Percentiles rank a stretch among this genome's conserved stretches.
Evolutionary conservation across 2,329 filamentous ascomycete genomes (phyloP).

Genomic region (Ophiocordyceps camponoti-saundersi): DNA sequence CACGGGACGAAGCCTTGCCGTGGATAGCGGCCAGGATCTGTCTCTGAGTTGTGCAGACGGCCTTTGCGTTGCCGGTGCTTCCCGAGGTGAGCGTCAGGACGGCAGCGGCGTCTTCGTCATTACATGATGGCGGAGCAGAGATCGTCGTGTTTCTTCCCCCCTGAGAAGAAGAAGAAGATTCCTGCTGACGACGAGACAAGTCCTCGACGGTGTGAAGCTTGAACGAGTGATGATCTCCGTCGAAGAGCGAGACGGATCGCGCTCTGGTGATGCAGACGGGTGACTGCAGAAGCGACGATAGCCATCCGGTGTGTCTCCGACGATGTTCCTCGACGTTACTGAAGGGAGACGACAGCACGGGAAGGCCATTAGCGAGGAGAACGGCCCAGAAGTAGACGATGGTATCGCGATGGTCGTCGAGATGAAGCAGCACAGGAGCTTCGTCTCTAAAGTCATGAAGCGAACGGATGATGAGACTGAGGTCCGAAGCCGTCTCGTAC

Average conservation of each 20-base stretch:
- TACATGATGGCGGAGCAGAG: too few species aligned
- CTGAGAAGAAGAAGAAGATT: too few species aligned
- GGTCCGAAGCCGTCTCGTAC: conserved; percentile 3
- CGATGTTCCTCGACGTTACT: conserved; percentile 1
- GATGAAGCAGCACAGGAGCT: not conserved
- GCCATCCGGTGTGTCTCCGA: not conserved
- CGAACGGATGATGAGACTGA: not conserved
- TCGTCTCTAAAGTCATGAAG: not conserved
- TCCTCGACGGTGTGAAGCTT: not conserved
- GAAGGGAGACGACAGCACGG: conserved; percentile 1
- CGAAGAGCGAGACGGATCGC: not conserved
- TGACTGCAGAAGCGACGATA: not conserved
- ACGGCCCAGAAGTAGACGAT: conserved; percentile 2
- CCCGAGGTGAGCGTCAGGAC: conserved; percentile 35
- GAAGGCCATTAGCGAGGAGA: not conserved
- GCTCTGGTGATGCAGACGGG: conserved; percentile 1
- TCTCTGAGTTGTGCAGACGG: conserved; percentile 23
- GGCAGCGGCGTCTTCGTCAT: conserved; percentile 7
- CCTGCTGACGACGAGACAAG: not conserved
- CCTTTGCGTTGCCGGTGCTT: conserved; percentile 31
- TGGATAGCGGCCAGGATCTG: conserved; percentile 23
- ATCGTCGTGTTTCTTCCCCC: too few species aligned
- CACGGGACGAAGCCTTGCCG: conserved; percentile 18
- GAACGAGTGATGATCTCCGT: not conserved
- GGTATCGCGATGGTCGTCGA: conserved; percentile 1